Conservation (phyloP, 2,329 filamentous ascomycete genomes). For the Ophioceras dolichostomum region DNA sequence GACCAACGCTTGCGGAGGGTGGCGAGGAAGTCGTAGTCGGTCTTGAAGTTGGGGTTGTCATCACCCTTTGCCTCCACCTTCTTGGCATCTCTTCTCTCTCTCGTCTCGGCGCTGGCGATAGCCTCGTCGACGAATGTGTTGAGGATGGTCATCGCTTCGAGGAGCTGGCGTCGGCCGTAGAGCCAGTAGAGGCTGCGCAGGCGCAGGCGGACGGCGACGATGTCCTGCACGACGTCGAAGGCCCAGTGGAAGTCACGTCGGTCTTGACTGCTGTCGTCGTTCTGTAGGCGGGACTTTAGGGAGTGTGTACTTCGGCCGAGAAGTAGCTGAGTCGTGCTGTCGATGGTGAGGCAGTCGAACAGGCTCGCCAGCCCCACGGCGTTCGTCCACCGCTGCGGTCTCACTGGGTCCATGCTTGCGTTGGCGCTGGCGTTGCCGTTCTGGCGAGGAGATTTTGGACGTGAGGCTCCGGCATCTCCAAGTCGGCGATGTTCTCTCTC, state of each 20-base stretch:
- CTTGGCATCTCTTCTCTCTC: no score
- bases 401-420: no score
- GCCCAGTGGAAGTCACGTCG: neutral
- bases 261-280: neutral
- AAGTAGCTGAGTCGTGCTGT: constrained; percentile 55
- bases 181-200: neutral
- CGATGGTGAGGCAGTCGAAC: constrained; percentile 55
- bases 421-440: no score
- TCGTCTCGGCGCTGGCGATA: constrained; percentile 15
- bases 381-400: no score
- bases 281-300: constrained; percentile 19
- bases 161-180: neutral
- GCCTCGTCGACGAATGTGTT: neutral
- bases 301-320: constrained; percentile 45
- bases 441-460: constrained; percentile 42
- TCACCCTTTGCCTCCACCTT: constrained; percentile 52
- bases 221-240: neutral
- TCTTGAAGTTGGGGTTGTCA: constrained; percentile 53
- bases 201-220: neutral
- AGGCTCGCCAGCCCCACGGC: constrained; percentile 42
- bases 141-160: neutral
- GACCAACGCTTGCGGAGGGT: constrained; percentile 60
- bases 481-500: constrained; percentile 30
- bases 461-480: constrained; percentile 48
- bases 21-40: constrained; percentile 62